Evolutionary conservation across 192 early-diverging fungal genomes (phyloP), one percentile per base, ranked within the genome.

Genomic region (Mortierella alpina): DNA sequence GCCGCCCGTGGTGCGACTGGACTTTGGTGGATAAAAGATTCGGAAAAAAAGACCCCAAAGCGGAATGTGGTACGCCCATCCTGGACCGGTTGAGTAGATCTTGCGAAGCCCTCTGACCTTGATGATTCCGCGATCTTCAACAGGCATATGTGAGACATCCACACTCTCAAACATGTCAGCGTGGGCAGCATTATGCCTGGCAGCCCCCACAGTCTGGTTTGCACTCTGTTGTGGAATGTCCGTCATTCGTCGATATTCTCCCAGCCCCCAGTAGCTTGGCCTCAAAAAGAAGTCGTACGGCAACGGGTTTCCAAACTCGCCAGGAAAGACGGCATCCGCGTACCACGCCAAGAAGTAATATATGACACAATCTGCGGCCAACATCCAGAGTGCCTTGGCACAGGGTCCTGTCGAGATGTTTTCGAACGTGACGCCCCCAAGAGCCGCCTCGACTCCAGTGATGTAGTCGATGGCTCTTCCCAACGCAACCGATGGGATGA

Each of bases 281-380:
- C 79, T 65, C 51, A 87, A 45, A 59, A 82, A 77, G 70, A 87
- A 87, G 52, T 77, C 73, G 8, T 65, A 62, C 8, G 85, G 83
- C 51, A 75, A 12, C 2, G 84, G 52, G 55, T 70, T 60, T 14
- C 84, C 73, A 39, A 46, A 70, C 63, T 84, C 66, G 15, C 68
- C 74, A 7, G 86, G 86, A 59, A 88, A 70, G 39, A 88, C 67
- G 0, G 82, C 62, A 54, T 81, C 73, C n/a, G 85, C 61, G 64
- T 88, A 88, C 86, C 86, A 88, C 11, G 78, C 85, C 45, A 88
- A 60, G 40, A 77, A 72, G 59, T 77, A 58, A 53, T 79, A 88
- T 11, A 86, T 49, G 23, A 84, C 42, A 48, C 62, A 62, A n/a
- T 84, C 78, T 2, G 71, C 14, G 2, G 70, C 69, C 83, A 84